Percentiles rank a stretch among this genome's conserved stretches.
phyloP scores from a whole-genome alignment of 352 stramenopile genomes.

The Hyaloperonospora brassicae region DNA sequence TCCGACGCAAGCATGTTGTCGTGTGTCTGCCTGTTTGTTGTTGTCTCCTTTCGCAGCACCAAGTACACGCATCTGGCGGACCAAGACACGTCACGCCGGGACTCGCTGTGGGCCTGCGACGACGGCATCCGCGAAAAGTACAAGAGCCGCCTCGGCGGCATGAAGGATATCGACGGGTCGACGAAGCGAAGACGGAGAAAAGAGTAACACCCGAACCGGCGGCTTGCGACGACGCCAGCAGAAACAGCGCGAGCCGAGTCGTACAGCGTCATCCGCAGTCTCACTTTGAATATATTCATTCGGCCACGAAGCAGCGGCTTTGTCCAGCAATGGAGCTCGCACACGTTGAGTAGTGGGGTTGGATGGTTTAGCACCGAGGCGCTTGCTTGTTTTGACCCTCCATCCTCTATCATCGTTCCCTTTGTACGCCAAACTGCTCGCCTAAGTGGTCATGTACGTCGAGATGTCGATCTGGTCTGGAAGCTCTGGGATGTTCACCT shows the following conservation, averaged over 20 bases:
- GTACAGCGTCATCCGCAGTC: conserved; percentile 28
- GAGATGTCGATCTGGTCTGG: conserved; percentile 99
- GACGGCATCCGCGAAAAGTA: conserved; percentile 82
- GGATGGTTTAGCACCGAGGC: conserved; percentile 22
- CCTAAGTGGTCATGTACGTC: conserved; percentile 94
- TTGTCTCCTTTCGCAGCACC: conserved; percentile 44
- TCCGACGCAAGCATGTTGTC: too few relatives aligned
- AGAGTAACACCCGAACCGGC: conserved; percentile 39
- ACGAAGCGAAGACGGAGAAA: conserved; percentile 51
- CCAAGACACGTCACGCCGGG: conserved; percentile 90
- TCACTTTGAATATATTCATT: conserved; percentile 41
- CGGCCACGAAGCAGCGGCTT: conserved; percentile 26
- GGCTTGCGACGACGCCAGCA: conserved; percentile 26
- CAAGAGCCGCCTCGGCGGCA: conserved; percentile 59
- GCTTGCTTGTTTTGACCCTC: conserved; percentile 13
- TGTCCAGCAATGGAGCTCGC: conserved; percentile 25
- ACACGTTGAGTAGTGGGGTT: conserved; percentile 14
- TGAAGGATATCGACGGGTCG: conserved; percentile 54
- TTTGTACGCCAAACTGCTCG: conserved; percentile 13
- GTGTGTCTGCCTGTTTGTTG: conserved; percentile 4
- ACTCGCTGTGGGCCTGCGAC: conserved; percentile 70
- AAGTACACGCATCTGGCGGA: conserved; percentile 98
- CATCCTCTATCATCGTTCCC: conserved; percentile 11
- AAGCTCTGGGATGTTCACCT: conserved; percentile 98
- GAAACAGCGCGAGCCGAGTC: conserved; percentile 36